phyloP scores from a whole-genome alignment of 2,329 filamentous ascomycete genomes.

The Nemania sp. region DNA sequence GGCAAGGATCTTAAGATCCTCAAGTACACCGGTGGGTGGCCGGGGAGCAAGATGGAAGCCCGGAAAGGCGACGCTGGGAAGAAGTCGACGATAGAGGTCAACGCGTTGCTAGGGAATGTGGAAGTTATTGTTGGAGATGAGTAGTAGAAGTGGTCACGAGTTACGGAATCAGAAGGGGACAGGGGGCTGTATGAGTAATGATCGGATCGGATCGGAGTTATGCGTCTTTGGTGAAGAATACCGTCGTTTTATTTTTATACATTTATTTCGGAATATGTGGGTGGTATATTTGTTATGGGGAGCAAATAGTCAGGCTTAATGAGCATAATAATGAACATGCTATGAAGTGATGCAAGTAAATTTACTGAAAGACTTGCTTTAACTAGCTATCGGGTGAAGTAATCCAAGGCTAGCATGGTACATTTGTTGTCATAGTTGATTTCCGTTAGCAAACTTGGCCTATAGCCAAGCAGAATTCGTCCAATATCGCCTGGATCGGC shows the following conservation, averaged over 20 bases:
- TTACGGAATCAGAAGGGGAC: not conserved
- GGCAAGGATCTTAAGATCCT: conserved; percentile 60
- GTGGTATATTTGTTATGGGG: not conserved
- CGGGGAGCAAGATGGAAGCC: conserved; percentile 51
- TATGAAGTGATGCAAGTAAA: not conserved
- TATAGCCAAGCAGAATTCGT: not conserved
- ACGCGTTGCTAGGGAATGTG: conserved; percentile 50
- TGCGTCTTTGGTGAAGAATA: conserved; percentile 6
- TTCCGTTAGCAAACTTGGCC: not conserved
- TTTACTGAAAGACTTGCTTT: not conserved
- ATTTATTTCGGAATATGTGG: not conserved
- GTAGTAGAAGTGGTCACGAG: not conserved
- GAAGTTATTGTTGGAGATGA: conserved; percentile 47
- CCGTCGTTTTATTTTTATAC: conserved; percentile 17
- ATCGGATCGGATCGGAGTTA: not conserved
- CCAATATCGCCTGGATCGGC: not conserved
- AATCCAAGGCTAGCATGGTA: not conserved
- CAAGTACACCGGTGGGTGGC: conserved; percentile 49
- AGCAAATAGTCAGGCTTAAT: not conserved
- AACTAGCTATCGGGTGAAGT: not conserved
- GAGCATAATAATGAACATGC: conserved; percentile 1
- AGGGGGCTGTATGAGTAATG: not conserved
- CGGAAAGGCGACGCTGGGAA: conserved; percentile 53
- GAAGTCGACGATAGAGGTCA: conserved; percentile 51
- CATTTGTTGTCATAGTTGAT: not conserved